These are phyloP conservation scores for Petunia secreta DNA, from an alignment of 257 asterid genomes.

Conservation along the genomic window DNA sequence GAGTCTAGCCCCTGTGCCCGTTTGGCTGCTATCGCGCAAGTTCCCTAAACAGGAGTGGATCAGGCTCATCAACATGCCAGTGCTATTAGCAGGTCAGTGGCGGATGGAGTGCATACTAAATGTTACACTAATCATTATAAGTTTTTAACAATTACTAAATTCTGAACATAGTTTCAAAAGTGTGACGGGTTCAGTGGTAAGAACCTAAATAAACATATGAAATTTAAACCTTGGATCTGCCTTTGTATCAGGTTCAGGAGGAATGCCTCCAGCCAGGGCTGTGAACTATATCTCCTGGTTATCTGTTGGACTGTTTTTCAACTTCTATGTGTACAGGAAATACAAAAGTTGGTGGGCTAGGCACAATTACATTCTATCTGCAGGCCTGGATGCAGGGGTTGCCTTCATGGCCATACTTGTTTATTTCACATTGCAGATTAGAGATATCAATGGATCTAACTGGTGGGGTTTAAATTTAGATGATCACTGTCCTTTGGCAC, in stretches of 20 bases:
- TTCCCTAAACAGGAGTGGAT: slow-evolving; percentile 70
- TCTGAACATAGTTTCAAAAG: no score
- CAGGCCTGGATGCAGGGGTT: slow-evolving; percentile 72
- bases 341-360: slow-evolving; percentile 76
- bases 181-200: no score
- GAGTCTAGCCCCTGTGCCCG: slow-evolving; percentile 55
- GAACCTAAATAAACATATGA: no score
- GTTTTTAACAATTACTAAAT: no score
- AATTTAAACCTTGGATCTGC: no score
- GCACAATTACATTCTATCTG: slow-evolving; percentile 68
- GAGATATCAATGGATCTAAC: slow-evolving; percentile 46
- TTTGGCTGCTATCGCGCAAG: slow-evolving; percentile 53
- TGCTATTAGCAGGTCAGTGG: slow-evolving; percentile 14
- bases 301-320: slow-evolving; percentile 56
- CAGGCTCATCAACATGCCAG: slow-evolving; percentile 50
- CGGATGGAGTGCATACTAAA: no score
- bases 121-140: no score
- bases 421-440: slow-evolving; percentile 53
- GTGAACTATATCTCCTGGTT: slow-evolving; percentile 65
- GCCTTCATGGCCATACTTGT: slow-evolving; percentile 74
- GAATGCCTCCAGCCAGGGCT: slow-evolving; percentile 58
- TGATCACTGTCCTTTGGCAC: slow-evolving; percentile 70
- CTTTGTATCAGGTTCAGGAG: slow-evolving; percentile 54
- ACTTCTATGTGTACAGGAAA: slow-evolving; percentile 52
- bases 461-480: slow-evolving; percentile 75